Evolutionary conservation across 495 filamentous ascomycete genomes (phyloP), one percentile per base, ranked within the genome.

Genomic region (Thermothielavioides terrestris): DNA sequence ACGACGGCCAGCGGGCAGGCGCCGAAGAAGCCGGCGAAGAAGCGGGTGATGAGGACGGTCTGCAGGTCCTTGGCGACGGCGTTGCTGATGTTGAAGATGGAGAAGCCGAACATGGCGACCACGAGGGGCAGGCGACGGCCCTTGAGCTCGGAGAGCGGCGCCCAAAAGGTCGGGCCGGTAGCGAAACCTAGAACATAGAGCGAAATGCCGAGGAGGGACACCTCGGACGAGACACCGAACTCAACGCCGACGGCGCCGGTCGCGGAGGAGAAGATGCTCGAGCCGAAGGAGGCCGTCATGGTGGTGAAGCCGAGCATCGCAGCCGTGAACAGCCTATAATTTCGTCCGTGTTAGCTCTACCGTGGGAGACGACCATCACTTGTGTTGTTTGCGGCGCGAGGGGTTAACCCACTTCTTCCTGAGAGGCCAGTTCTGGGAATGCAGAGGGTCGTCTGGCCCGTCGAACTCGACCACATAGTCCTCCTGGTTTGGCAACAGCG

Each of bases 381-480:
- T n/a, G n/a, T n/a, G n/a, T n/a, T n/a, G n/a, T n/a, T n/a, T 15
- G n/a, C 15, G 34, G 34, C 6, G 12, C 3, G 11, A n/a, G 11
- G 25, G 22, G n/a, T n/a, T n/a, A 18, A 60, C 78, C 43, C 65
- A 85, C 83, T 94, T 94, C 68, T 84, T 88, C 52, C 58, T 75
- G 22, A 85, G 59, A 0, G 83, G 72, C 89, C 89, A 95, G 64
- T 94, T 94, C 65, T 85, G 83, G 0, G 88, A 83, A 64, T 94
- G 84, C 36, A 84, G 57, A 9, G 86, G 87, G 63, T 95, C 88
- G 54, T 87, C 76, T 1, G 77, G 80, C 0, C 88, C 86, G 42
- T 83, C 79, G 54, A 94, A 94, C 55, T 91, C 89, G 15, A 95
- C 89, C 2, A 94, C 86, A 69, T 92, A 94, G 50, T 84, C 81